Percentiles rank a stretch among this genome's conserved stretches.
Evolutionary conservation across 257 asterid genomes (phyloP).

Genomic region (Paraleonurus japonicus): DNA sequence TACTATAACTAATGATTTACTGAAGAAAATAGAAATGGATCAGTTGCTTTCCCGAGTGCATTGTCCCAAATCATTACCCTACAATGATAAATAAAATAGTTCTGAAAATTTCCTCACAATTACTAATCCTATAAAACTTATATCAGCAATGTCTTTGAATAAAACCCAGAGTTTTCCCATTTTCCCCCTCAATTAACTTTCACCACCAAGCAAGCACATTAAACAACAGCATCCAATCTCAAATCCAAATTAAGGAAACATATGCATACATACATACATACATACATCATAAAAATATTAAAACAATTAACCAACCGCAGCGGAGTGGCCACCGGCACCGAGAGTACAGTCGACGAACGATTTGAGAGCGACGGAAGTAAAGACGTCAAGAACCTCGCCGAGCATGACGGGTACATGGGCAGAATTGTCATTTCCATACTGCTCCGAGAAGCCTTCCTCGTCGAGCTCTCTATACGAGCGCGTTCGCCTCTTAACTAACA

Average conservation of each 20-base stretch:
- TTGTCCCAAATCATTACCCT: neutral
- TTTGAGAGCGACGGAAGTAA: slow-evolving; percentile 52
- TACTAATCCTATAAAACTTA: neutral
- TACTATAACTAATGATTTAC: neutral
- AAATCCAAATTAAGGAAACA: neutral
- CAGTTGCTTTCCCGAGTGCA: neutral
- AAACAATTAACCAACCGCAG: slow-evolving; percentile 49
- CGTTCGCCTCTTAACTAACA: slow-evolving; percentile 71
- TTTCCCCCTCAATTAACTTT: neutral
- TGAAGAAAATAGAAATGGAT: neutral
- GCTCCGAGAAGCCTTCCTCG: slow-evolving; percentile 54
- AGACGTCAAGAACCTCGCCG: slow-evolving; percentile 84
- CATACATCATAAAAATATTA: neutral
- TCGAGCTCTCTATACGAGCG: slow-evolving; percentile 79
- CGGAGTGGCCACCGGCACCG: slow-evolving; percentile 94
- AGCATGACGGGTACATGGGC: slow-evolving; percentile 86
- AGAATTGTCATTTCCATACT: slow-evolving; percentile 50
- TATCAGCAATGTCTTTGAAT: neutral
- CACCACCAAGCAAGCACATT: neutral
- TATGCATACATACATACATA: neutral
- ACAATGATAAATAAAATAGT: neutral
- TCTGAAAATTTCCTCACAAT: neutral
- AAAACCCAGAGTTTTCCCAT: neutral
- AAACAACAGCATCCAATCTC: neutral
- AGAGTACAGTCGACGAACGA: slow-evolving; percentile 96